phyloP scores from a whole-genome alignment of 2,329 filamentous ascomycete species.

The Akanthomyces uredinophilus region DNA sequence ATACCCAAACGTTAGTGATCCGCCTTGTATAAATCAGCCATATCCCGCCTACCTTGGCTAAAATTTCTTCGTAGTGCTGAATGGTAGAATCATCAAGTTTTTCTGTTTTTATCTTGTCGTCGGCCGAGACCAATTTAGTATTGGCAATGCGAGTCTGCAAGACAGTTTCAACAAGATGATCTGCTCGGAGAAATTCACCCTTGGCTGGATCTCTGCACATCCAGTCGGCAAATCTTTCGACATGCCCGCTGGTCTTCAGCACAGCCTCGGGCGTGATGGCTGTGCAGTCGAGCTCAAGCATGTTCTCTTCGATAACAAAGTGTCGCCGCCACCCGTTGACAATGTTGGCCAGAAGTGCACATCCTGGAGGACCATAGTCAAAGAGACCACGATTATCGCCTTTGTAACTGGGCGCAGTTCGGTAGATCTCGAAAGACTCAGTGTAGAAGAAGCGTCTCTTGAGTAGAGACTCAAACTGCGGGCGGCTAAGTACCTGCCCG shows the following conservation, averaged over 20 bases:
- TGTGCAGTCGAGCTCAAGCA: slow-evolving; percentile 59
- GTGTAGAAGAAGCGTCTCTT: slow-evolving; percentile 61
- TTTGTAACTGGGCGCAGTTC: slow-evolving; percentile 15
- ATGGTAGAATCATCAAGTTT: slow-evolving; percentile 59
- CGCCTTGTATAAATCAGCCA: not conserved
- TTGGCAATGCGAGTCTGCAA: slow-evolving; percentile 55
- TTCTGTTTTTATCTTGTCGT: slow-evolving; percentile 51
- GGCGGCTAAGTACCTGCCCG: slow-evolving; percentile 47
- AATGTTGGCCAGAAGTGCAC: slow-evolving; percentile 17
- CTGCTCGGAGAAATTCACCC: slow-evolving; percentile 63
- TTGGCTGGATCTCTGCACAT: slow-evolving; percentile 68
- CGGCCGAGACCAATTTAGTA: slow-evolving; percentile 37
- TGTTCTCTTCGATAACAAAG: slow-evolving; percentile 19
- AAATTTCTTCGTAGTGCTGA: slow-evolving; percentile 59
- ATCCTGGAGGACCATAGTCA: slow-evolving; percentile 18
- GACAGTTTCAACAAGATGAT: slow-evolving; percentile 63
- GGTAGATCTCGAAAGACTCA: slow-evolving; percentile 63
- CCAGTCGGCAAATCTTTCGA: slow-evolving; percentile 68
- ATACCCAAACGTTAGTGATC: not conserved
- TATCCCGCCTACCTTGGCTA: slow-evolving; percentile 44
- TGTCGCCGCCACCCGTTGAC: slow-evolving; percentile 16
- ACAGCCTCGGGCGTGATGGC: slow-evolving; percentile 65
- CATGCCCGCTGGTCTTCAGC: slow-evolving; percentile 64
- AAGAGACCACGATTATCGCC: slow-evolving; percentile 17
- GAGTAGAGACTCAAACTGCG: slow-evolving; percentile 57